These are phyloP conservation scores for Obba rivulosa DNA, from an alignment of 768 basidiomycete species.

Conservation along the genomic window DNA sequence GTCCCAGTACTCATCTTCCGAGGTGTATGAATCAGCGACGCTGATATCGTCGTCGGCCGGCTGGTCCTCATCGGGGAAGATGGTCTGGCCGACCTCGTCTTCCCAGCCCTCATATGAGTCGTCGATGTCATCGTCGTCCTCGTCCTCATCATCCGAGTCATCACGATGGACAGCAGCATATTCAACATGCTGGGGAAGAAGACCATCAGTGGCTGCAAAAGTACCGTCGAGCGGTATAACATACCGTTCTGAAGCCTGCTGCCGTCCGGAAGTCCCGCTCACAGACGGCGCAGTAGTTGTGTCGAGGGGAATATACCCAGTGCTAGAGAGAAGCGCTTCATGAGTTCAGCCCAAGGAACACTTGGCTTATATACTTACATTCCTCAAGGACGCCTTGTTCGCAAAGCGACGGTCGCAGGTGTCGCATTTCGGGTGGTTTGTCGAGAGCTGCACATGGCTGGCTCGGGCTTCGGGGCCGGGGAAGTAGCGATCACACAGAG, in stretches of 20 bases:
- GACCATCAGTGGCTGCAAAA: not conserved
- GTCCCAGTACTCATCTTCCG: slow-evolving; percentile 14
- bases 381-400: slow-evolving; percentile 27
- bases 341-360: no score
- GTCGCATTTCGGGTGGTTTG: slow-evolving; percentile 26
- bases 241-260: slow-evolving; percentile 24
- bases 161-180: slow-evolving; percentile 24
- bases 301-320: slow-evolving; percentile 22
- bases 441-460: slow-evolving; percentile 22
- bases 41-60: slow-evolving; percentile 6
- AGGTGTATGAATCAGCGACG: not conserved
- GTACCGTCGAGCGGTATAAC: not conserved
- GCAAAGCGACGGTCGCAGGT: slow-evolving; percentile 26
- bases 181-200: slow-evolving; percentile 21
- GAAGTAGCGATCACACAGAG: slow-evolving; percentile 31
- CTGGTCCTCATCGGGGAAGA: slow-evolving; percentile 19
- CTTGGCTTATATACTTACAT: no score
- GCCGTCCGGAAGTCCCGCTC: slow-evolving; percentile 23
- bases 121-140: slow-evolving; percentile 16
- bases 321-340: slow-evolving; percentile 18
- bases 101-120: slow-evolving; percentile 28
- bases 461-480: slow-evolving; percentile 21
- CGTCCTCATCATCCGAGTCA: slow-evolving; percentile 13
- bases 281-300: slow-evolving; percentile 28
- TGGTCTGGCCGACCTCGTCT: slow-evolving; percentile 20